Conservation (phyloP, 768 basidiomycete genomes). For the Amanita exitialis region DNA sequence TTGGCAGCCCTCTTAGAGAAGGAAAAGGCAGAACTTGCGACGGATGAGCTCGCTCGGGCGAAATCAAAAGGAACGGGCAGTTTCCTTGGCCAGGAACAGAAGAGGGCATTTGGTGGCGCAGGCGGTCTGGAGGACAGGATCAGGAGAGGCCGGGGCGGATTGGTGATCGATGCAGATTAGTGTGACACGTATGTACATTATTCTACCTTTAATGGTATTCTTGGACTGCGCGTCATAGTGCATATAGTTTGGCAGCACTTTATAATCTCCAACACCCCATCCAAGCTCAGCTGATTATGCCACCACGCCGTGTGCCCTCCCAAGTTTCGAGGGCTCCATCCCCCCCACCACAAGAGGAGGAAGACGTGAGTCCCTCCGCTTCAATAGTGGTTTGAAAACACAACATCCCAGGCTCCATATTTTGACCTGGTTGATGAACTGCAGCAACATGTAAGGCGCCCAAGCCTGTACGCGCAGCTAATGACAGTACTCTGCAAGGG, state of each 20-base stretch:
- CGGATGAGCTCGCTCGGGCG: conserved; percentile 54
- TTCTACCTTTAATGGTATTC: not conserved
- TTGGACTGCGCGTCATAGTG: not conserved
- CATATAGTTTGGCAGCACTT: not conserved
- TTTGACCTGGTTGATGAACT: conserved; percentile 82
- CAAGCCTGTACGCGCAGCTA: conserved; percentile 10
- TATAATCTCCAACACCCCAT: not conserved
- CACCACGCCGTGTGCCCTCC: conserved; percentile 44
- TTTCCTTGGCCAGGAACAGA: conserved; percentile 78
- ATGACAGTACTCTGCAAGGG: conserved; percentile 39
- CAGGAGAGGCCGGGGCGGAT: conserved; percentile 55
- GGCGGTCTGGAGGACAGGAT: conserved; percentile 78
- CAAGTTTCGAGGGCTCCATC: conserved; percentile 40
- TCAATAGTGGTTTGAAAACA: not conserved
- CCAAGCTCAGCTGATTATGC: conserved; percentile 19
- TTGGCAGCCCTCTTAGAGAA: conserved; percentile 58
- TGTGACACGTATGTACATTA: not conserved
- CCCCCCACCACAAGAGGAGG: conserved; percentile 28
- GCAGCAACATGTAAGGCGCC: conserved; percentile 56
- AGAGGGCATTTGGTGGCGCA: conserved; percentile 70
- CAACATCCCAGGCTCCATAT: conserved; percentile 34
- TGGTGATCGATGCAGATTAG: conserved; percentile 59
- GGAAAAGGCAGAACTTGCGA: conserved; percentile 71
- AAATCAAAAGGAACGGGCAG: conserved; percentile 72
- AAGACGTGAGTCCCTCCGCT: conserved; percentile 22